Evolutionary conservation across 345 rosid genomes (phyloP).

Genomic region (Eucalyptus marginata): DNA sequence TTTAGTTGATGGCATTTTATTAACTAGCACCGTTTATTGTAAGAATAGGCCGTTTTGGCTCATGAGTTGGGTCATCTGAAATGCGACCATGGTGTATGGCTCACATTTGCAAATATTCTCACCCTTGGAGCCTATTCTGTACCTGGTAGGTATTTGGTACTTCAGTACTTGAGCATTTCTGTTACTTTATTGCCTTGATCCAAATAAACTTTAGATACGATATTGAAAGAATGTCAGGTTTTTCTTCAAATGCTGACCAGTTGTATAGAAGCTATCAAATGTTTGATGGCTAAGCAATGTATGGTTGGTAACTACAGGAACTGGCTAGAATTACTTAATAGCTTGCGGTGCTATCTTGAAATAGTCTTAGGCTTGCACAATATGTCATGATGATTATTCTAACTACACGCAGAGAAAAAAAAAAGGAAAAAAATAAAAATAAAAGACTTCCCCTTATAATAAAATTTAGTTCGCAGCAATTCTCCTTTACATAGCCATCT

Average conservation of each 20-base stretch:
- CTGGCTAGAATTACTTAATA: not conserved
- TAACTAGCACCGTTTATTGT: not conserved
- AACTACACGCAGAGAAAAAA: not conserved
- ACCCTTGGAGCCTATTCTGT: conserved; percentile 87
- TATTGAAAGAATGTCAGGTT: not conserved
- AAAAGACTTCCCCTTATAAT: not conserved
- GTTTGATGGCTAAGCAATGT: not conserved
- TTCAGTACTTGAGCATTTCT: not conserved
- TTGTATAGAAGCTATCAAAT: not conserved
- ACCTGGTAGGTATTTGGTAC: conserved; percentile 51
- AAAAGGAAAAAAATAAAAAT: not conserved
- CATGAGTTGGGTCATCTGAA: conserved; percentile 96
- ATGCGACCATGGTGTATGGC: conserved; percentile 98
- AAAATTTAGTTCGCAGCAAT: not conserved
- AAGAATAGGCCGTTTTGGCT: conserved; percentile 80
- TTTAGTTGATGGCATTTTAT: not conserved
- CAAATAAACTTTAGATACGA: not conserved
- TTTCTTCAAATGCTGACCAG: not conserved
- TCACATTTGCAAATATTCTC: conserved; percentile 87
- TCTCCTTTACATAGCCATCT: not conserved
- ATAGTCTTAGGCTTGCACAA: not conserved
- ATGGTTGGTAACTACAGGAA: not conserved
- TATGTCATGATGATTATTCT: not conserved
- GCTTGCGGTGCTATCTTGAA: not conserved
- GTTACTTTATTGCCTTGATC: not conserved